Evolutionary conservation across 169 alveolate species (phyloP), one percentile per base, ranked within the genome.

Genomic region (Plasmodium vivax): DNA sequence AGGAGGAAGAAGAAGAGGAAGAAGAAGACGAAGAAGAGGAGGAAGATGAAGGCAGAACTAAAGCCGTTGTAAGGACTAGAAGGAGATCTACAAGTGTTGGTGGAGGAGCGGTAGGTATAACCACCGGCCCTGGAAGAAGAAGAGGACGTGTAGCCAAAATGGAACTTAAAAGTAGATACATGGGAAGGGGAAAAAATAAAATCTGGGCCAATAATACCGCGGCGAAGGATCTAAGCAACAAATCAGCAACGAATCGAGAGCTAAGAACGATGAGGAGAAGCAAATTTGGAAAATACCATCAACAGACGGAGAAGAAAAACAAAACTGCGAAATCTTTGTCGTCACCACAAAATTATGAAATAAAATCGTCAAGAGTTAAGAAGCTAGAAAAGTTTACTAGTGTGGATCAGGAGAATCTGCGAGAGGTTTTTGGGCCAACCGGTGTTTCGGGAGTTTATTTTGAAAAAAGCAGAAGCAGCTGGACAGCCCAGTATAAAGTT

Each of bases 381-480:
- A 88, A 88, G 32, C 72, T 80, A 41, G 94, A 88, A 38, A 88
- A 81, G 51, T 88, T 88, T 88, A 88, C 94, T 32, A 81, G 79
- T 62, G 91, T 80, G 27, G 94, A 88, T 88, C 87, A 88, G 82
- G 90, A 80, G 80, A 79, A 80, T n/a, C 23, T 80, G 45, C 68
- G 90, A 88, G 90, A 88, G 23, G 87, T 88, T 56, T 88, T 88
- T 88, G 94, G 94, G 56, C 94, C 94, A 19, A 88, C 94, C 32
- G 94, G 94, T 10, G 94, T 88, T 6, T 77, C 94, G 38, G 94
- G 94, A 4, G 94, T 88, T 19, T 88, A 88, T 80, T 88, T 88
- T 88, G 94, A 88, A 88, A 88, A 88, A 68, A 88, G 94, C 43
- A 79, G 94, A 88, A 88, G 94, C 72, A 88, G 94, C 82, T 88